A percentile compares a stretch with the other conserved stretches of the same genome.
phyloP scores from a whole-genome alignment of 257 asterid genomes.

The Vinca minor region DNA sequence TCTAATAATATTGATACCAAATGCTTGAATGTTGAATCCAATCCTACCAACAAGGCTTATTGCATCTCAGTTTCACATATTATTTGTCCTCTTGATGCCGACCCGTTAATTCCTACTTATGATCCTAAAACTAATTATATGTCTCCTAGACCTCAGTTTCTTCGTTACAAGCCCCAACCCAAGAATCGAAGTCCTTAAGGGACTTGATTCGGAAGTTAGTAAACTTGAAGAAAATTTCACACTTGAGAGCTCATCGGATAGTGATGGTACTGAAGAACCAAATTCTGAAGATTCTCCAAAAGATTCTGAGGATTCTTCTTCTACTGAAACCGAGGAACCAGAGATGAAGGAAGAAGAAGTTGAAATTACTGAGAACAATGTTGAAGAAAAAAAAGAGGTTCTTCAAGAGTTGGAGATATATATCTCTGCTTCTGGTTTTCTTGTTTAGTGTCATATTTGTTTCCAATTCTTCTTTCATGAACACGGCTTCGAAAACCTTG shows the following conservation, averaged over 20 bases:
- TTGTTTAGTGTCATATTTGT: constrained; percentile 29
- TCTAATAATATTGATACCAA: too few relatives aligned
- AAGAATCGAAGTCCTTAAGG: constrained; percentile 42
- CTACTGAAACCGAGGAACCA: constrained; percentile 14
- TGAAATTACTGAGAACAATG: constrained; percentile 18
- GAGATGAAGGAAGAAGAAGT: constrained; percentile 10
- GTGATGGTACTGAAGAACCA: constrained; percentile 41
- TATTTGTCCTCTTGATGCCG: constrained; percentile 71
- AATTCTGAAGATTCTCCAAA: constrained; percentile 30
- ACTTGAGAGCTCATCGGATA: constrained; percentile 38
- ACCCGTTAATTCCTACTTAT: constrained; percentile 67
- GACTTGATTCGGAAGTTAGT: constrained; percentile 21
- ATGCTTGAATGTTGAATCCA: constrained; percentile 17
- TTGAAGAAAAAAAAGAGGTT: constrained; percentile 29
- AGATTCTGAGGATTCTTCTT: constrained; percentile 25
- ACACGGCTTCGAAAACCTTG: constrained; percentile 24
- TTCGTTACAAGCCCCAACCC: constrained; percentile 69
- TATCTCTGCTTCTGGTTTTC: constrained; percentile 35
- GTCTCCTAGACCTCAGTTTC: constrained; percentile 83
- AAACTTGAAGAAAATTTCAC: constrained; percentile 30
- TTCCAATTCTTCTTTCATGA: constrained; percentile 25
- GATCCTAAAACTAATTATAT: constrained; percentile 74
- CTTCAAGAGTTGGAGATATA: constrained; percentile 23
- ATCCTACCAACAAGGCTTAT: constrained; percentile 14
- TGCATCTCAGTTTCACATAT: constrained; percentile 25